Evolutionary conservation across 768 basidiomycete genomes (phyloP).

Genomic region (Mycena rebaudengoi): DNA sequence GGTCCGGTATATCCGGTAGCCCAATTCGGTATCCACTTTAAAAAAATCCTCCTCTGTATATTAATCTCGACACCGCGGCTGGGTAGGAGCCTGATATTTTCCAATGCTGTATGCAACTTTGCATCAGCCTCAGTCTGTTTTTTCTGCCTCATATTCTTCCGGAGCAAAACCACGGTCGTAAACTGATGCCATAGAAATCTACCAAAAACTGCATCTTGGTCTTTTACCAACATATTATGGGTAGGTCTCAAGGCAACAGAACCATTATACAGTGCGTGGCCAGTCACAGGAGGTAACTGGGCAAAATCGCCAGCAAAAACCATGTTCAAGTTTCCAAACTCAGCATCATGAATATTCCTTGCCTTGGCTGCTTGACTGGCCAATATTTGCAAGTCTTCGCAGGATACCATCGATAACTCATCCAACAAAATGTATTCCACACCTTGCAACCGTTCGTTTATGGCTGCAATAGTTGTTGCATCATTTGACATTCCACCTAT

Average conservation of each 20-base stretch:
- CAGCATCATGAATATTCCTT: constrained; percentile 1
- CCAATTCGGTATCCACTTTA: too few relatives aligned
- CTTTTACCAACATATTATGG: not conserved
- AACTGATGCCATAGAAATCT: constrained; percentile 43
- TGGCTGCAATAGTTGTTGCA: not conserved
- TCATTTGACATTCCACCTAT: not conserved
- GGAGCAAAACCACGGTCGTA: constrained; percentile 40
- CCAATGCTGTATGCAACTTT: constrained; percentile 28
- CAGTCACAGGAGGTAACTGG: constrained; percentile 35
- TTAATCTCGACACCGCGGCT: too few relatives aligned
- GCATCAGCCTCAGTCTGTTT: constrained; percentile 20
- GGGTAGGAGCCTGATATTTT: too few relatives aligned
- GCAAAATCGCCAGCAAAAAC: constrained; percentile 46
- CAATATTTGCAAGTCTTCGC: constrained; percentile 34
- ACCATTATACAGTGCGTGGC: constrained; percentile 29
- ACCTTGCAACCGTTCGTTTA: constrained; percentile 13
- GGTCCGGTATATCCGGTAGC: too few relatives aligned
- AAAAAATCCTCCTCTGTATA: too few relatives aligned
- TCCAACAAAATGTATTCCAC: constrained; percentile 46
- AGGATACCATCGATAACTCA: constrained; percentile 47
- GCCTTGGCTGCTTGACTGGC: constrained; percentile 29
- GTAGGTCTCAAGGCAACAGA: constrained; percentile 8
- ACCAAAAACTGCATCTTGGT: constrained; percentile 31
- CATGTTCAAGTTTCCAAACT: constrained; percentile 41
- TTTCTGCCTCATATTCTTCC: constrained; percentile 42